Evolutionary conservation across 176 grass and related monocot genomes (phyloP).

Genomic region (Melocanna baccifera): DNA sequence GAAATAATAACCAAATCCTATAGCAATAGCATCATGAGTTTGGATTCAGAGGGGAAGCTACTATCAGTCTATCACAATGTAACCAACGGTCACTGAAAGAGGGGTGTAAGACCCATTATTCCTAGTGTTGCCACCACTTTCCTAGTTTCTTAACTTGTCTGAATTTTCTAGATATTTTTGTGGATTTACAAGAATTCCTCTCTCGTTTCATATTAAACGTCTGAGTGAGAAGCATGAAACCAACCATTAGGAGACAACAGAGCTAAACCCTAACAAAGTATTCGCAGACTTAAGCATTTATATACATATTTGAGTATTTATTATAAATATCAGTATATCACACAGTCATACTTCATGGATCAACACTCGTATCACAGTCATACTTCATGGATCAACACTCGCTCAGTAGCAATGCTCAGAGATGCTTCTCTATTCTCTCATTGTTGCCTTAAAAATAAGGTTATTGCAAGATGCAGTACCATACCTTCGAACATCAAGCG

Average conservation of each 20-base stretch:
- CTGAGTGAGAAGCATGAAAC: neutral
- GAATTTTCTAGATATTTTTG: neutral
- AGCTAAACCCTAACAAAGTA: slow-evolving; percentile 16
- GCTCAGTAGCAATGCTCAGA: neutral
- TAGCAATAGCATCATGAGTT: neutral
- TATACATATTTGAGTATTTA: neutral
- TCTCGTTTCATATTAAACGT: neutral
- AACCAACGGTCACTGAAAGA: neutral
- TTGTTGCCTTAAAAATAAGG: neutral
- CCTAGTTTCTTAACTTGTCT: neutral
- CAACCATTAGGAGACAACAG: slow-evolving; percentile 1
- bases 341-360: slow-evolving; percentile 1
- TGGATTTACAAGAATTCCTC: slow-evolving; percentile 2
- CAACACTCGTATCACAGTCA: neutral
- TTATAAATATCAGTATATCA: neutral
- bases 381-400: slow-evolving; percentile 12
- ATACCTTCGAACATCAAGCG: slow-evolving; percentile 93
- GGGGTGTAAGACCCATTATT: neutral
- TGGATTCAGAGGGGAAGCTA: neutral
- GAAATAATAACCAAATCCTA: neutral
- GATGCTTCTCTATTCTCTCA: neutral
- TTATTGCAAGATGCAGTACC: slow-evolving; percentile 24
- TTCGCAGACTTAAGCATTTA: neutral
- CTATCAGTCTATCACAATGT: neutral
- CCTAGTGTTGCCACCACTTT: neutral